A percentile compares a stretch with the other conserved stretches of the same genome.
Evolutionary conservation across 495 filamentous ascomycete genomes (phyloP).

Genomic region (Hypoxylon crocopeplum): DNA sequence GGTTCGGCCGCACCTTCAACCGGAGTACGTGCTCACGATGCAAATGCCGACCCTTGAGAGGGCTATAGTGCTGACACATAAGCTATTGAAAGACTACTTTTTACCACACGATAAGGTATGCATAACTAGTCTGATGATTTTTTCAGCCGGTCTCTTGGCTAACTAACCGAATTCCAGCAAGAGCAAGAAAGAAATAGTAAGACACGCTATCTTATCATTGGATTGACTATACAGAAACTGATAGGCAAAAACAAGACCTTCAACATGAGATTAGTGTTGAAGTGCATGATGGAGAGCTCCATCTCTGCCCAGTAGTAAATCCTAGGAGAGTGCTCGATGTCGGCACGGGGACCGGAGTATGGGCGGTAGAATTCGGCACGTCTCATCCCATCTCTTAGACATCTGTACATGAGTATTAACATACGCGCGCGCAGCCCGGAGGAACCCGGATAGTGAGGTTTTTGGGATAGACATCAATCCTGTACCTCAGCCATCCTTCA

Average conservation of each 20-base stretch:
- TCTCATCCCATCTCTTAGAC: conserved; percentile 5
- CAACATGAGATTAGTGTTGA: conserved; percentile 83
- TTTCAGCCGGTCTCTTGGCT: neutral
- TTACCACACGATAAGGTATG: conserved; percentile 35
- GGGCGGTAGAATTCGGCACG: conserved; percentile 59
- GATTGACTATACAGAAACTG: neutral
- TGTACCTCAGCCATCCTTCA: conserved; percentile 45
- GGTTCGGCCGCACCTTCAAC: conserved; percentile 34
- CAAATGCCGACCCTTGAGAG: neutral
- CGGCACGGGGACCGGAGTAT: conserved; percentile 58
- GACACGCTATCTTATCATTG: neutral
- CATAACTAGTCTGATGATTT: neutral
- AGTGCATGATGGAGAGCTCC: conserved; percentile 77
- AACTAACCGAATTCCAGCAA: conserved; percentile 20
- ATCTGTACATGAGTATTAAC: conserved; percentile 9
- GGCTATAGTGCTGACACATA: conserved; percentile 15
- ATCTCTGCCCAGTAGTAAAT: conserved; percentile 31
- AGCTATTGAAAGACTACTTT: conserved; percentile 23
- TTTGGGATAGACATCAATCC: conserved; percentile 55
- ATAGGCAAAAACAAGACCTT: conserved; percentile 36
- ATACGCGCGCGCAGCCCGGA: conserved; percentile 5
- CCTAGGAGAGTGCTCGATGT: conserved; percentile 51
- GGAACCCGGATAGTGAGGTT: conserved; percentile 33
- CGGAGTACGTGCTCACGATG: conserved; percentile 21
- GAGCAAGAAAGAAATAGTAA: conserved; percentile 37